Base-by-base conservation (phyloP, 345 rosid species). In the Brassica nigra region DNA sequence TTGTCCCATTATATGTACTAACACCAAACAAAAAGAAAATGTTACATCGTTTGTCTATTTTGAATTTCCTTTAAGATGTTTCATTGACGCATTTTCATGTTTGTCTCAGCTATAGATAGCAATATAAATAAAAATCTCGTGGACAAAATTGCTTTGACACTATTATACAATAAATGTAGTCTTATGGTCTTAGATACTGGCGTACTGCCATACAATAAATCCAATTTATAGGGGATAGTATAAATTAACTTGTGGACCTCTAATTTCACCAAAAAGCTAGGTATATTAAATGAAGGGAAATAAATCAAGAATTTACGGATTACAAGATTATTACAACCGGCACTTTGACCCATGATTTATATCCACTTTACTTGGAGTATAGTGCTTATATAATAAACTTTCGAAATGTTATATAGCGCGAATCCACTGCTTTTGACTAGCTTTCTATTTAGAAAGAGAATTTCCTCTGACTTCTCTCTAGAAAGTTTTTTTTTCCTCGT, bases 241-340 rank as follows among this genome's bases (percentile, higher is more conserved):
- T 34, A 31, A 61, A 16, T 31, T 59, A 28, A 42, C n/a, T 44
- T 44, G 52, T 36, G 55, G 66, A 71, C 23, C 20, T 36, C 10
- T 61, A 28, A 15, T 59, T 73, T 73, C 61, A 42, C 57, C 68
- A 61, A 72, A 71, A 72, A 73, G 68, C 61, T 42, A 62, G 37
- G 69, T 62, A 30, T 16, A 20, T 20, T 73, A 16, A 73, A 73
- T 62, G 62, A 73, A 73, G 31, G 27, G 49, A 70, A 59, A 29
- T 55, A 18, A 70, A 3, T 70, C 18, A 55, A 55, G 77, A 63
- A 11, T 30, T 44, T 63, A 73, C 18, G 59, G 68, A 30, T 73
- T 73, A 62, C 42, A 42, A 36, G 76, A 73, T 73, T 44, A 18
- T 14, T 31, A 74, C 70, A 64, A 74, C 65, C 54, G 78, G 65